A percentile compares a stretch with the other conserved stretches of the same genome.
Conservation (phyloP, 257 asterid genomes). For the Capsicum baccatum region DNA sequence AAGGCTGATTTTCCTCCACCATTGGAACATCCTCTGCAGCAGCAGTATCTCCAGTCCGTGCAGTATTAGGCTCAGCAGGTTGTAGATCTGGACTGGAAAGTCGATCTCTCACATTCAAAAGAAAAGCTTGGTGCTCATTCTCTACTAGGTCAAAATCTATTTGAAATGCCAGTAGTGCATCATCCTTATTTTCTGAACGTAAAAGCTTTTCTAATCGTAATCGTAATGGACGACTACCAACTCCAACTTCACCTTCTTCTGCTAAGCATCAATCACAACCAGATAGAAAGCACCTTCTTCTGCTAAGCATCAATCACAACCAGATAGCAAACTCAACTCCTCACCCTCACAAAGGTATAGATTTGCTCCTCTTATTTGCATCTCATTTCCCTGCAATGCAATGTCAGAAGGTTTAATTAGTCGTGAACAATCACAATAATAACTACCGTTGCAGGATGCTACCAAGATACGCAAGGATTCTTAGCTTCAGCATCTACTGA, state of each 20-base stretch:
- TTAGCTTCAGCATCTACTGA: not conserved
- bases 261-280: too few relatives aligned
- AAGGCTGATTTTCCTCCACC: conserved; percentile 58
- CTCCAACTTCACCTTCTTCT: too few relatives aligned
- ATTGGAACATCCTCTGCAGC: conserved; percentile 65
- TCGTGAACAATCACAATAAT: not conserved
- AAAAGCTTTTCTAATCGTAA: conserved; percentile 82
- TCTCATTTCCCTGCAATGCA: conserved; percentile 77
- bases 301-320: too few relatives aligned
- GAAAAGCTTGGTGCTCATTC: conserved; percentile 93
- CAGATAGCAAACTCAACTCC: conserved; percentile 82
- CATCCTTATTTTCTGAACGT: conserved; percentile 69
- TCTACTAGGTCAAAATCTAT: conserved; percentile 91
- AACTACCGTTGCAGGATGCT: not conserved
- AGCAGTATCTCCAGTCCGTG: conserved; percentile 44
- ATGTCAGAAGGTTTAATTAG: conserved; percentile 2
- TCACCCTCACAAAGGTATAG: conserved; percentile 67
- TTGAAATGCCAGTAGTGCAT: conserved; percentile 86
- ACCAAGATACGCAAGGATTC: not conserved
- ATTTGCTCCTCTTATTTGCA: conserved; percentile 84
- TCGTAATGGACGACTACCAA: too few relatives aligned
- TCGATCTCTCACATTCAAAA: conserved; percentile 70
- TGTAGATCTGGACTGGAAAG: conserved; percentile 62
- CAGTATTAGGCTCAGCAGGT: conserved; percentile 54
- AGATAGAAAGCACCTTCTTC: too few relatives aligned